Conservation (phyloP, 352 stramenopile genomes). For the Phytophthora tubulina region DNA sequence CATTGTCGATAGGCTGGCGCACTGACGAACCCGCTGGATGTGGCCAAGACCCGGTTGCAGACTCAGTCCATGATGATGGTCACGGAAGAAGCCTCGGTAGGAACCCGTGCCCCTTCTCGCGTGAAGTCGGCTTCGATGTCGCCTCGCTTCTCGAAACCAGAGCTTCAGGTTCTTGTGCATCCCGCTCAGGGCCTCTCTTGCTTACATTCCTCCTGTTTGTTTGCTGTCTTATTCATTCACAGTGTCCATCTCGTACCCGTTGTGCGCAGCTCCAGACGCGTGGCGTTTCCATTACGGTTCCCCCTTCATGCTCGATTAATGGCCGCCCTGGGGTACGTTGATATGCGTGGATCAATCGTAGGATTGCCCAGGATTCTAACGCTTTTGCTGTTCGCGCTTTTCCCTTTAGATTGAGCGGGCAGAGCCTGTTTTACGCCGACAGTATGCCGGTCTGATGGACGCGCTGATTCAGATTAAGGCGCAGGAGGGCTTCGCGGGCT, state of each 20-base stretch:
- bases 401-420: constrained; percentile 29
- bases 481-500: constrained; percentile 94
- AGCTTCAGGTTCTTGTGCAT: constrained; percentile 67
- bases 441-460: constrained; percentile 82
- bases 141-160: constrained; percentile 50
- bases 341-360: neutral
- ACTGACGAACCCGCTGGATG: constrained; percentile 97
- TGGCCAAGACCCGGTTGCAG: constrained; percentile 98
- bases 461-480: constrained; percentile 90
- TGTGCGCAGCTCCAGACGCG: constrained; percentile 79
- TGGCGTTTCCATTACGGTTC: constrained; percentile 70
- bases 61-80: constrained; percentile 91
- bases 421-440: constrained; percentile 67
- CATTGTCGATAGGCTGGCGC: constrained; percentile 67
- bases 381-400: neutral
- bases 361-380: constrained; percentile 1
- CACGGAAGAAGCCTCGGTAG: constrained; percentile 69
- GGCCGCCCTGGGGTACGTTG: constrained; percentile 50
- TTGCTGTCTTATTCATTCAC: constrained; percentile 55
- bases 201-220: constrained; percentile 48
- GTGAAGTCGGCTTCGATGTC: constrained; percentile 44
- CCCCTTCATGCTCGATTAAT: constrained; percentile 65
- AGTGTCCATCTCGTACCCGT: constrained; percentile 80
- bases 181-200: constrained; percentile 35
- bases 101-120: constrained; percentile 41